Base-by-base conservation (phyloP, 2,329 filamentous ascomycete species). In the Aspergillus sp. region DNA sequence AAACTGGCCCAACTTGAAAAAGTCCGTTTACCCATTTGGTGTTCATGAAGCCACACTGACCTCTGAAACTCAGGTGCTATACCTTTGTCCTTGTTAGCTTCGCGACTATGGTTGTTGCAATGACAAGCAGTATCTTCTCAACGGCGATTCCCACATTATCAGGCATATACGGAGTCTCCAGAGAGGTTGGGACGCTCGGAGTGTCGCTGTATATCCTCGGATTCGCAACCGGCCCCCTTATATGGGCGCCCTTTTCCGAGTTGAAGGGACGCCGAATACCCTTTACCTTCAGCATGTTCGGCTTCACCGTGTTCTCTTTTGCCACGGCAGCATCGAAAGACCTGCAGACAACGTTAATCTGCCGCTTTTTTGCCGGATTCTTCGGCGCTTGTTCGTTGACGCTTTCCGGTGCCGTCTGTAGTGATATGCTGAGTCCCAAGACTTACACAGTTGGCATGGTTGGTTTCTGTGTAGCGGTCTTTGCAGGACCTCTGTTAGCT, bases 281-380 rank as follows among this genome's bases (percentile, higher is more conserved):
- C 6, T 72, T 80, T 56, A 64, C 77, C 4, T 69, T 73, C 7
- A 68, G 73, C 9, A 68, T 79, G 45, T 66, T 74, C 27, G 62
- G 71, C 2, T 70, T 79, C n/a, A 74, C 64, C 1, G 54, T 79
- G 3, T 79, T 80, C 63, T 75, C 71, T 15, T 75, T 80, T 39
- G 76, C 73, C 3, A 73, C 73, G 0, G 78, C 77, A 2, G 71
- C 64, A n/a, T 73, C 69, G 56, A 67, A 70, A 56, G 72, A 70
- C 47, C 64, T 74, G 5, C 67, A 69, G 15, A 67, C 68, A 3
- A 55, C 77, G 2, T 68, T 76, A 60, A 65, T 76, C 27, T 71
- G 69, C 6, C 64, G 77, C 12, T 79, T 77, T 66, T 77, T 80
- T 58, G 73, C 62, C 19, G 77, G 77, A 3, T 63, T 78, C 3